These are phyloP conservation scores for Alloteropsis semialata DNA, from an alignment of 176 grass and related monocot species.

Conservation along the genomic window DNA sequence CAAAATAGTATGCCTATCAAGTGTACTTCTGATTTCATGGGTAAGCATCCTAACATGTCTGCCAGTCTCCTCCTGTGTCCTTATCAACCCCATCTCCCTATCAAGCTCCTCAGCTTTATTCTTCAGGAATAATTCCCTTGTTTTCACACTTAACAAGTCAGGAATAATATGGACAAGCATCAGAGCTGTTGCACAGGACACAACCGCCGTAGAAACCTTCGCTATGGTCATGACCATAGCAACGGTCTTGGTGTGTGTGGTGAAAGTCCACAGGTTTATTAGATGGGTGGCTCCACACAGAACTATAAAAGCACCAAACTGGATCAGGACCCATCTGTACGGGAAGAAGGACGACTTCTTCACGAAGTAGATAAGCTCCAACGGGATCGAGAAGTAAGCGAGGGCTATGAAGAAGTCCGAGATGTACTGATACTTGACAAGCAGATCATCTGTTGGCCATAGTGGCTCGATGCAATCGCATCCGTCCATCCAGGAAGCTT, in stretches of 20 bases:
- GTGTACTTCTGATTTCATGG: conserved; percentile 78
- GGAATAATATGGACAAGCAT: conserved; percentile 84
- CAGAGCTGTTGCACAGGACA: conserved; percentile 71
- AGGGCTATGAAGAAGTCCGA: conserved; percentile 89
- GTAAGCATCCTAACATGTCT: conserved; percentile 77
- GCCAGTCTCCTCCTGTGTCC: conserved; percentile 59
- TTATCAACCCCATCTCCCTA: conserved; percentile 75
- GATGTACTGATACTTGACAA: conserved; percentile 68
- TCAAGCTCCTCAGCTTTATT: conserved; percentile 73
- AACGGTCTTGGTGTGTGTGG: conserved; percentile 43
- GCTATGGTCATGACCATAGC: conserved; percentile 49
- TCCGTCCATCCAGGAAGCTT: conserved; percentile 38
- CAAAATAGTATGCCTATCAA: conserved; percentile 69
- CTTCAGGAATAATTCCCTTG: conserved; percentile 65
- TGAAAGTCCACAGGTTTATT: conserved; percentile 69
- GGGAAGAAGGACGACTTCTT: conserved; percentile 70
- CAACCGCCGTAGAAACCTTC: conserved; percentile 66
- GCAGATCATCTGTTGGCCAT: conserved; percentile 57
- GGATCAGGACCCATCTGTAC: conserved; percentile 59
- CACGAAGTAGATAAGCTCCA: conserved; percentile 86
- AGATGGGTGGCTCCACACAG: conserved; percentile 81
- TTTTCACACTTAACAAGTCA: conserved; percentile 65
- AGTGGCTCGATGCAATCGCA: conserved; percentile 60
- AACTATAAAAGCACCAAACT: conserved; percentile 78
- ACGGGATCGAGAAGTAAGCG: conserved; percentile 73